Conservation (phyloP, 2,329 filamentous ascomycete genomes). For the Massarina eburnea region DNA sequence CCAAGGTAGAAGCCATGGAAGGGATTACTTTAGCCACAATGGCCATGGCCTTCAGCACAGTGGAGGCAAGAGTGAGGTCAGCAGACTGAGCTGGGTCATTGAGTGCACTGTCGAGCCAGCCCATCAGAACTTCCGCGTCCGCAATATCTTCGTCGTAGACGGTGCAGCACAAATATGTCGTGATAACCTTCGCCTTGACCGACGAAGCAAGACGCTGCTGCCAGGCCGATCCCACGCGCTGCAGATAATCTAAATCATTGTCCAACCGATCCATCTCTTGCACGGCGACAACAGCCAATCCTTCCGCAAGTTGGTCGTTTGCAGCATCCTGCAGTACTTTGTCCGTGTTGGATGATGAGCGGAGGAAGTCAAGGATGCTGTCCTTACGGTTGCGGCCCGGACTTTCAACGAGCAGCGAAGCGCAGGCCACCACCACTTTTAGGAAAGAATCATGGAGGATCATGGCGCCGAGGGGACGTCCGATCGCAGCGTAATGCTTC, state of each 20-base stretch:
- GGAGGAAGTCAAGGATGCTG: constrained; percentile 72
- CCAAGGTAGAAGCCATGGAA: constrained; percentile 71
- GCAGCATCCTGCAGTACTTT: constrained; percentile 19
- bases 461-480: constrained; percentile 86
- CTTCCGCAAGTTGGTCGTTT: constrained; percentile 47
- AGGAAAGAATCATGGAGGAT: constrained; percentile 87
- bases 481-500: constrained; percentile 77
- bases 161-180: constrained; percentile 83
- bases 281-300: constrained; percentile 70
- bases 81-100: constrained; percentile 80
- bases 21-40: constrained; percentile 76
- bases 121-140: constrained; percentile 75
- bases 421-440: constrained; percentile 76
- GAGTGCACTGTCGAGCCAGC: constrained; percentile 83
- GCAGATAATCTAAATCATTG: constrained; percentile 85
- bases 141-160: constrained; percentile 79
- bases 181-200: constrained; percentile 79
- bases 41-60: constrained; percentile 79
- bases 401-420: constrained; percentile 70
- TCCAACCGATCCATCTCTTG: constrained; percentile 87
- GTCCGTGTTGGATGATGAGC: constrained; percentile 17
- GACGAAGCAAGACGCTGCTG: constrained; percentile 85
- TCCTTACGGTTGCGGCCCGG: constrained; percentile 60
- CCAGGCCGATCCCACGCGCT: constrained; percentile 74
- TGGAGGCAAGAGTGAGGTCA: constrained; percentile 73